Evolutionary conservation across 495 filamentous ascomycete genomes (phyloP).

Genomic region (Cladorrhinum samala): DNA sequence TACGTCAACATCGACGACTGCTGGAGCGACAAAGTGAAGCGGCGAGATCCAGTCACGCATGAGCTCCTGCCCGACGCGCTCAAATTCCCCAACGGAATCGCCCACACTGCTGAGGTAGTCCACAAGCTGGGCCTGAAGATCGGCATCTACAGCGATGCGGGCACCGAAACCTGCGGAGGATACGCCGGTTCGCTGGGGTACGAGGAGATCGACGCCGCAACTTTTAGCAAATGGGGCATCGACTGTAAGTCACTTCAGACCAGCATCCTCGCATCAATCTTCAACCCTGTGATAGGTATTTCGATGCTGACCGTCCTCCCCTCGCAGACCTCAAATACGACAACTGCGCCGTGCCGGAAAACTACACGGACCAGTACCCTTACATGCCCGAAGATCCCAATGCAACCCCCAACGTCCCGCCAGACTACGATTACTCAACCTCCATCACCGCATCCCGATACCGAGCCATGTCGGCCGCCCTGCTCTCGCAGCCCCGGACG

Average conservation of each 20-base stretch:
- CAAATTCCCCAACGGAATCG: constrained; percentile 56
- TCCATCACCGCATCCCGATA: constrained; percentile 52
- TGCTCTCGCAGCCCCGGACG: constrained; percentile 47
- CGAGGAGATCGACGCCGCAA: constrained; percentile 52
- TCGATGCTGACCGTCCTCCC: no score
- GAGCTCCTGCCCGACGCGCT: constrained; percentile 45
- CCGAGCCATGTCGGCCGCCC: constrained; percentile 52
- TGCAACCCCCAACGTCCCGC: constrained; percentile 32
- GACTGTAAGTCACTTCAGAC: constrained; percentile 31
- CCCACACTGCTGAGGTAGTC: constrained; percentile 44
- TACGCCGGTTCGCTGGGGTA: constrained; percentile 54
- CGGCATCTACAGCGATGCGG: constrained; percentile 58
- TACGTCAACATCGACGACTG: constrained; percentile 49
- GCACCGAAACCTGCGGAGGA: constrained; percentile 51
- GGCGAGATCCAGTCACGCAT: constrained; percentile 38
- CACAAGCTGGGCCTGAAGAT: constrained; percentile 54
- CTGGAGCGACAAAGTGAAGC: constrained; percentile 48
- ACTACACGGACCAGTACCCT: constrained; percentile 11
- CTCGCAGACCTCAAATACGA: constrained; percentile 59
- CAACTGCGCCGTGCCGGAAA: constrained; percentile 54
- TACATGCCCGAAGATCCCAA: constrained; percentile 16
- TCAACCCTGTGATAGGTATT: no score
- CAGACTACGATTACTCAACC: constrained; percentile 49
- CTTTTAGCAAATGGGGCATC: constrained; percentile 57
- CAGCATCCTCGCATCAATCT: not conserved